Base-by-base conservation (phyloP, 306 rosid genomes). In the Benincasa hispida region DNA sequence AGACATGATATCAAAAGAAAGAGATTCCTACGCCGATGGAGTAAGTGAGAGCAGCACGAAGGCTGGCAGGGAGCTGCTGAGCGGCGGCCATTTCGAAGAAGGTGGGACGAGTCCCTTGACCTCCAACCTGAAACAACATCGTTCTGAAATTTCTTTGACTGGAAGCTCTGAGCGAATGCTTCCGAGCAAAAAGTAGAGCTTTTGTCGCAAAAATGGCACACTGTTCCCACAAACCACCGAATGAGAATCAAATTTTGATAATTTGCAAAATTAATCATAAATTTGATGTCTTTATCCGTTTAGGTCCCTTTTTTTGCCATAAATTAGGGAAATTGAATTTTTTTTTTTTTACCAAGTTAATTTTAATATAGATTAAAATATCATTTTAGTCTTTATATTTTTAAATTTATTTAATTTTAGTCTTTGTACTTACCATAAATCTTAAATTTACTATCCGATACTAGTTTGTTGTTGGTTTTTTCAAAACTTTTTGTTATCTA, bases 61-160 rank as follows among this genome's bases (percentile, higher is more conserved):
- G 96, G 57, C 98, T 94, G 30, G 90, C 88, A 0, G 97, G 98
- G 57, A 94, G 98, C 77, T 92, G 97, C 60, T 94, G 95, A 19
- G 98, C 96, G 39, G 98, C 98, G 65, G 96, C 95, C 98, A 94
- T 94, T 91, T 94, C 98, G 83, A 94, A 94, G 95, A 94, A 94
- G 59, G 98, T 94, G 78, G 98, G 98, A 9, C 97, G 97, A 56
- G 86, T 90, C 42, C 99, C 99, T 82, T 92, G 97, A 1, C 97
- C 96, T 5, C 97, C 99, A 18, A 92, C 99, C 87, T 94, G 99
- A 55, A 94, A 92, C 93, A 94, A 82, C 99, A 94, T 94, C 68
- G 63, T 68, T 80, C 67, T 28, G 4, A 8, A 41, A 6, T 68
- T 66, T 35, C 30, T 37, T 5, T 5, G 50, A 9, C n/a, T 67